Percentiles rank a stretch among this genome's conserved stretches.
Conservation (phyloP, 2,329 filamentous ascomycete species). For the Colletotrichum tamarilloi region DNA sequence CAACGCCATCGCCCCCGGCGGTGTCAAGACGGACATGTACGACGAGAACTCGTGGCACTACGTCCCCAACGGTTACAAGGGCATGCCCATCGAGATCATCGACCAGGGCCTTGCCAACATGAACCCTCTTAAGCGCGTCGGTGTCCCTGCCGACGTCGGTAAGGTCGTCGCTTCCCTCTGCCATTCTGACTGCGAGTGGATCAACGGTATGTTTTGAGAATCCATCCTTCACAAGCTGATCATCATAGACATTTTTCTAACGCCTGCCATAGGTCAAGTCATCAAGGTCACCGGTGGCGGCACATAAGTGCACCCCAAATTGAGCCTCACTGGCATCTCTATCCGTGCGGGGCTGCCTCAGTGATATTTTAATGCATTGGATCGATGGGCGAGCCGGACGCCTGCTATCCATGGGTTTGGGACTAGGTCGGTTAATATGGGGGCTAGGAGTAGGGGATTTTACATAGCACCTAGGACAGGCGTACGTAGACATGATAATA, state of each 20-base stretch:
- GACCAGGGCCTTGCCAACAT: conserved; percentile 65
- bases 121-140: conserved; percentile 70
- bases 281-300: conserved; percentile 52
- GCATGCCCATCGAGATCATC: conserved; percentile 63
- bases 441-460: neutral
- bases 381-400: conserved; percentile 21
- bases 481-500: conserved; percentile 27
- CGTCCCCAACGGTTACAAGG: conserved; percentile 65
- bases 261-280: conserved; percentile 49
- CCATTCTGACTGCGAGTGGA: conserved; percentile 71
- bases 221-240: neutral
- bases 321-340: neutral
- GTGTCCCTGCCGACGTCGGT: conserved; percentile 68
- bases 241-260: conserved; percentile 69
- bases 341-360: conserved; percentile 21
- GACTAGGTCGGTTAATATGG: conserved; percentile 11
- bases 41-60: conserved; percentile 76
- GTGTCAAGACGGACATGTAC: conserved; percentile 84
- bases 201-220: conserved; percentile 64
- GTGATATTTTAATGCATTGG: conserved; percentile 23
- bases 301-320: conserved; percentile 17
- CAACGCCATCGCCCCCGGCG: conserved; percentile 78
- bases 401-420: conserved; percentile 1
- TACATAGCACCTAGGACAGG: conserved; percentile 3
- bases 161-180: conserved; percentile 66